These are phyloP conservation scores for Juglanconis sp. DNA, from an alignment of 2,329 filamentous ascomycete genomes.

Conservation along the genomic window DNA sequence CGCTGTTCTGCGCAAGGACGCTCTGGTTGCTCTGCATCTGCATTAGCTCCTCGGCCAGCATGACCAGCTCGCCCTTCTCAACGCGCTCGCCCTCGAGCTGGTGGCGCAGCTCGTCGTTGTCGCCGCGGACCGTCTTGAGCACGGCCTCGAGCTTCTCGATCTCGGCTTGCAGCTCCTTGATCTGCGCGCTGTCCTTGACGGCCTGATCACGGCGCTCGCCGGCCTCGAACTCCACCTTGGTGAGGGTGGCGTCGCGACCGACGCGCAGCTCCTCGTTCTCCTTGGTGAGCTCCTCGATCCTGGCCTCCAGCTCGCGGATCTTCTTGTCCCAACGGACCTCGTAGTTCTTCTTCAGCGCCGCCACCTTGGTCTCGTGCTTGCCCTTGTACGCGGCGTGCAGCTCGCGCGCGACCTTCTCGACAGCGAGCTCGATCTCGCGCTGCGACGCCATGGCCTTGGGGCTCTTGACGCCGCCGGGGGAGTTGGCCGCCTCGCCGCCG, in stretches of 20 bases:
- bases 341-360: conserved; percentile 80
- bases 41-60: conserved; percentile 81
- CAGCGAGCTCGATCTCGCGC: conserved; percentile 75
- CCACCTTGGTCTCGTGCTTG: conserved; percentile 95
- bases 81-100: conserved; percentile 72
- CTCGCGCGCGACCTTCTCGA: conserved; percentile 90
- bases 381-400: conserved; percentile 91
- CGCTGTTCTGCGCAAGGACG: conserved; percentile 31
- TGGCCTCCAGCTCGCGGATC: conserved; percentile 71
- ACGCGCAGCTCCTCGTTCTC: conserved; percentile 73
- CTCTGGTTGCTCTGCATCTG: conserved; percentile 55
- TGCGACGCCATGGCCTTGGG: conserved; percentile 30
- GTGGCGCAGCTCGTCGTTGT: conserved; percentile 63
- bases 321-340: conserved; percentile 88
- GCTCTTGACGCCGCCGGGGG: conserved; percentile 38
- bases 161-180: conserved; percentile 68
- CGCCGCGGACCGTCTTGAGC: conserved; percentile 63
- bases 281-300: conserved; percentile 64
- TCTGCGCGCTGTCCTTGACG: conserved; percentile 63
- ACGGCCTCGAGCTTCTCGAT: conserved; percentile 73
- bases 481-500: conserved; percentile 33
- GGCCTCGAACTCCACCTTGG: conserved; percentile 48
- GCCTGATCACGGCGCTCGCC: conserved; percentile 54
- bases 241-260: conserved; percentile 64
- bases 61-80: conserved; percentile 80